A percentile compares a stretch with the other conserved stretches of the same genome.
These are phyloP conservation scores for Phytophthora sp. DNA, from an alignment of 352 stramenopile species.

Conservation along the genomic window DNA sequence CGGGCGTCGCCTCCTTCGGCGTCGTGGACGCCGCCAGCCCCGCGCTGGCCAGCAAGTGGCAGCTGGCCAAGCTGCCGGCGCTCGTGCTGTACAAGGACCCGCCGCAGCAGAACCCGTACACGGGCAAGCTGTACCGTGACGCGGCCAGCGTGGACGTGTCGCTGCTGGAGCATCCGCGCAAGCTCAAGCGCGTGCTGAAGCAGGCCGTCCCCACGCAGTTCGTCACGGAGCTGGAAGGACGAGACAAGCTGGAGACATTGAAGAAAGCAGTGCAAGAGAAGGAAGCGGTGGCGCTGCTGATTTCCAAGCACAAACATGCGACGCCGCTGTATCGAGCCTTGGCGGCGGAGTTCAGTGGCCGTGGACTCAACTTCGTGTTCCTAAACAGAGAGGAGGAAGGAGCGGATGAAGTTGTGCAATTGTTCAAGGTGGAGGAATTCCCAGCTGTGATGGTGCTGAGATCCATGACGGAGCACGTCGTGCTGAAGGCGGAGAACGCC, in stretches of 20 bases:
- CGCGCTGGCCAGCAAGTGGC: constrained; percentile 60
- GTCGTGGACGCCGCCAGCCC: constrained; percentile 50
- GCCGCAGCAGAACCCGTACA: constrained; percentile 81
- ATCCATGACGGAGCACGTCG: constrained; percentile 38
- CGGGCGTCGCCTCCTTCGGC: constrained; percentile 49
- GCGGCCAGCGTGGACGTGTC: constrained; percentile 34
- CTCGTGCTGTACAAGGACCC: constrained; percentile 66
- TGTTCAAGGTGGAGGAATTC: constrained; percentile 43
- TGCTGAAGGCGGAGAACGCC: constrained; percentile 48
- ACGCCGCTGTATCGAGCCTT: constrained; percentile 67
- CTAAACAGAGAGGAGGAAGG: constrained; percentile 43
- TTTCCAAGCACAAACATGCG: constrained; percentile 70
- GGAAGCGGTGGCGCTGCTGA: constrained; percentile 55
- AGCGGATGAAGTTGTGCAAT: constrained; percentile 32
- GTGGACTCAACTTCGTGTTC: constrained; percentile 61
- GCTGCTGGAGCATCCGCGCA: constrained; percentile 50
- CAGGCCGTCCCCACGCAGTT: constrained; percentile 63
- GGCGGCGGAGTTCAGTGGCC: constrained; percentile 59
- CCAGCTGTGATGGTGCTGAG: constrained; percentile 55
- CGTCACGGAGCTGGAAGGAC: constrained; percentile 39
- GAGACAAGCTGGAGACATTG: constrained; percentile 27
- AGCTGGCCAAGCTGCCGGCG: constrained; percentile 47
- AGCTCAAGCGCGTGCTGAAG: constrained; percentile 69
- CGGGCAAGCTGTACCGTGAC: constrained; percentile 63
- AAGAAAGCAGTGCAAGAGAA: constrained; percentile 26